Base-by-base conservation (phyloP, 2,329 filamentous ascomycete genomes). In the Colletotrichum trifolii region DNA sequence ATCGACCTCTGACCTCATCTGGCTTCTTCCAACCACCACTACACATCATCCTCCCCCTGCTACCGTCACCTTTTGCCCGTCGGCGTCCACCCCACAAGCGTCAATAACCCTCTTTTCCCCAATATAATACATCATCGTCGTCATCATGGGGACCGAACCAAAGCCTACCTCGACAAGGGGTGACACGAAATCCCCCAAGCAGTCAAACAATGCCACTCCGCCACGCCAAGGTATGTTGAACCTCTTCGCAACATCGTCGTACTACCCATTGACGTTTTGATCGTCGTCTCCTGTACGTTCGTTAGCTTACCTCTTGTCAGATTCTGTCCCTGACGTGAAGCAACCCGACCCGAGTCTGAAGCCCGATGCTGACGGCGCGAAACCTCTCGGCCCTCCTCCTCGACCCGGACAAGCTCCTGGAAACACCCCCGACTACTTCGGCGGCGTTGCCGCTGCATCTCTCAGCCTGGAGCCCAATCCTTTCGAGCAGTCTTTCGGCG, bases 401-500 rank as follows among this genome's bases (percentile, higher is more conserved):
- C 89, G 89, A 78, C 86, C 89, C 60, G 80, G 80, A 68, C 85
- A 86, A 74, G 76, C 80, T 46, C 71, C 72, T 72, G 78, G 81
- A 64, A 85, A 88, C 71, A 87, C 87, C 8, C 85, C 88, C 50
- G 90, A 93, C 73, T 93, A 91, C 78, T 93, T 93, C 76, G 85
- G 86, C 56, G 83, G 82, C 64, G 82, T 86, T 68, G 84, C 75
- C 67, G 78, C 75, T 72, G 83, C 80, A 70, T 85, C 83, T 57
- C 78, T 94, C 75, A 90, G 87, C 72, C 87, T 91, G 76, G 96
- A 98, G 82, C 94, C 94, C 66, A 98, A 99, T 78, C 95, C 96
- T 8, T 98, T 99, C 74, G 96, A 98, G 77, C 93, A 96, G 79
- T 97, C 95, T 7, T 99, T 99, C 76, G 89, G 87, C 70, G 82